These are phyloP conservation scores for Blastobotrys peoriensis DNA, from an alignment of 805 yeast species.

Conservation along the genomic window DNA sequence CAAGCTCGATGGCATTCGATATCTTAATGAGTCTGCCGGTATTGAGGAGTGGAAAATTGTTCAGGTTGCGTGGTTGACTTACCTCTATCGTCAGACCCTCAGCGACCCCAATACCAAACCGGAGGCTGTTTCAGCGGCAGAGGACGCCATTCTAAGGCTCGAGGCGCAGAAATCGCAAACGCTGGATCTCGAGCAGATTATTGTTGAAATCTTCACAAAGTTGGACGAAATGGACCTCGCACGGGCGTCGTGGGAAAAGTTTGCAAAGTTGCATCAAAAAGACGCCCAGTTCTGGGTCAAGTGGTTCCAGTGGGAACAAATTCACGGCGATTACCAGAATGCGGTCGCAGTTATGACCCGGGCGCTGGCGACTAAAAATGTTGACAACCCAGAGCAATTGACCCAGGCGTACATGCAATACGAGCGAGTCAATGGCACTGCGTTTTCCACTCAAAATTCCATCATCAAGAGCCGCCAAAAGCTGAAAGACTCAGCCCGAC, in stretches of 20 bases:
- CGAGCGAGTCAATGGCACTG: constrained; percentile 33
- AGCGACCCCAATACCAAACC: constrained; percentile 1
- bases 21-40: constrained; percentile 2
- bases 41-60: constrained; percentile 11
- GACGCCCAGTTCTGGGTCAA: constrained; percentile 47
- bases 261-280: constrained; percentile 26
- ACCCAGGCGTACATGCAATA: constrained; percentile 40
- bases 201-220: constrained; percentile 33
- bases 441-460: constrained; percentile 23
- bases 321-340: constrained; percentile 24
- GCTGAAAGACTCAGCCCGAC: constrained; percentile 4
- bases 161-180: not conserved
- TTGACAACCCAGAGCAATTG: constrained; percentile 50
- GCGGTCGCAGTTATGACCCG: constrained; percentile 29
- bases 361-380: constrained; percentile 26
- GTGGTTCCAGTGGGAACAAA: constrained; percentile 37
- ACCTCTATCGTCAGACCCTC: constrained; percentile 1
- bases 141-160: not conserved
- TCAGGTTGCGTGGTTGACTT: constrained; percentile 5
- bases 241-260: constrained; percentile 19
- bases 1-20: not conserved
- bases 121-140: not conserved
- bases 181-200: constrained; percentile 36
- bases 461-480: constrained; percentile 3
- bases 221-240: constrained; percentile 31